These are phyloP conservation scores for Rutstroemia sp. DNA, from an alignment of 2,329 filamentous ascomycete species.

Conservation along the genomic window DNA sequence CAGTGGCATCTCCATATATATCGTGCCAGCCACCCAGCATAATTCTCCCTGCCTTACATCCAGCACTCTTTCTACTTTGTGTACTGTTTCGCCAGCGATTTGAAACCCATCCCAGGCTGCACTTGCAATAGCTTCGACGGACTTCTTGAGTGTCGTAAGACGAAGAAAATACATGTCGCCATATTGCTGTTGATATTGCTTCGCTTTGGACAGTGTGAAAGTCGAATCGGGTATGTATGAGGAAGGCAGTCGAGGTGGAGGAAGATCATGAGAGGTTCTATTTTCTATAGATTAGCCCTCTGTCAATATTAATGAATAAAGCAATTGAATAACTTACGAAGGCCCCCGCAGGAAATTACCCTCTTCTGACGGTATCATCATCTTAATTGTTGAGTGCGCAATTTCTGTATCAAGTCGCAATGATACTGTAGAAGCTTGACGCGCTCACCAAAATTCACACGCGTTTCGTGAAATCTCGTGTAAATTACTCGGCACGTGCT, in stretches of 20 bases:
- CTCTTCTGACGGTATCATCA: slow-evolving; percentile 4
- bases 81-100: slow-evolving; percentile 69
- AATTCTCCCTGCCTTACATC: slow-evolving; percentile 93
- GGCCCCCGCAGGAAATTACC: slow-evolving; percentile 4
- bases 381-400: not conserved
- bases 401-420: not conserved
- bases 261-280: not conserved
- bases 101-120: slow-evolving; percentile 73
- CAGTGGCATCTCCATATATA: slow-evolving; percentile 94
- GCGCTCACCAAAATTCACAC: not conserved
- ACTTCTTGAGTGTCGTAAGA: slow-evolving; percentile 77
- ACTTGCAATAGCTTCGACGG: slow-evolving; percentile 65
- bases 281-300: not conserved
- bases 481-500: slow-evolving; percentile 7
- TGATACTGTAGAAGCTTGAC: not conserved
- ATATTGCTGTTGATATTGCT: slow-evolving; percentile 89
- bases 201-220: slow-evolving; percentile 63
- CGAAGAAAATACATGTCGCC: slow-evolving; percentile 96
- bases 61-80: slow-evolving; percentile 76
- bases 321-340: not conserved
- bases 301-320: not conserved
- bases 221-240: slow-evolving; percentile 68
- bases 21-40: slow-evolving; percentile 90
- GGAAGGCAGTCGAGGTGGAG: slow-evolving; percentile 32
- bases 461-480: slow-evolving; percentile 8